Conservation (phyloP, 352 stramenopile genomes). For the Pythium brachiatum region DNA sequence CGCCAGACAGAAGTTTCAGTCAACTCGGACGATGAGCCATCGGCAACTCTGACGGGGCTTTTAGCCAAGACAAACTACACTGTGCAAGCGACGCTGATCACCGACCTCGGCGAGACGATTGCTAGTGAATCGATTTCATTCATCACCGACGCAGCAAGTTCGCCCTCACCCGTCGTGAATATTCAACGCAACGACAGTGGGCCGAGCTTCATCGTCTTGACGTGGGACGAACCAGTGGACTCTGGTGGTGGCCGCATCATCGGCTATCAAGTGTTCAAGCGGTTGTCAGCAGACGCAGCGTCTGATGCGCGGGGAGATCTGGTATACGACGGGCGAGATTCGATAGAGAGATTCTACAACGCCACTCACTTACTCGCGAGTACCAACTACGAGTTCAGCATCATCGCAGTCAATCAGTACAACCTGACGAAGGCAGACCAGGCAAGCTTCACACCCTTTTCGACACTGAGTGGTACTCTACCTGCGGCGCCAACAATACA, state of each 20-base stretch:
- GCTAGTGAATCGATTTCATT: conserved; percentile 4
- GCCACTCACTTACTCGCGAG: conserved; percentile 25
- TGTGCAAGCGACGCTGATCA: conserved; percentile 3
- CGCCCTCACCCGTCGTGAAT: conserved; percentile 8
- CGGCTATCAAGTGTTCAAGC: conserved; percentile 28
- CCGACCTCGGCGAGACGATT: conserved; percentile 7
- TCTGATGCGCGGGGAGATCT: not conserved
- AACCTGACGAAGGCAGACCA: conserved; percentile 25
- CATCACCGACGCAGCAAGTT: conserved; percentile 1
- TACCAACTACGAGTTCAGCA: conserved; percentile 32
- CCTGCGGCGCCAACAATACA: conserved; percentile 27
- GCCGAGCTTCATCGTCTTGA: conserved; percentile 30
- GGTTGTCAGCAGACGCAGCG: conserved; percentile 18
- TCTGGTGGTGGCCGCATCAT: conserved; percentile 38
- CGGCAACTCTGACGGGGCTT: too few relatives aligned
- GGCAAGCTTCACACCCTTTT: conserved; percentile 20
- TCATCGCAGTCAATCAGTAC: conserved; percentile 49
- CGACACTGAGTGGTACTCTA: conserved; percentile 15
- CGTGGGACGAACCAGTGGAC: conserved; percentile 34
- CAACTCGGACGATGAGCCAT: not conserved
- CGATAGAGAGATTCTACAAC: conserved; percentile 18
- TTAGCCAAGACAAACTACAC: conserved; percentile 27
- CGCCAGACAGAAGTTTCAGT: not conserved
- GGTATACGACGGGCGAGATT: conserved; percentile 28
- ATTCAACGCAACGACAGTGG: conserved; percentile 15